Percentiles rank a stretch among this genome's conserved stretches.
These are phyloP conservation scores for Lonicera japonica DNA, from an alignment of 129 eudicot genomes.

Conservation along the genomic window DNA sequence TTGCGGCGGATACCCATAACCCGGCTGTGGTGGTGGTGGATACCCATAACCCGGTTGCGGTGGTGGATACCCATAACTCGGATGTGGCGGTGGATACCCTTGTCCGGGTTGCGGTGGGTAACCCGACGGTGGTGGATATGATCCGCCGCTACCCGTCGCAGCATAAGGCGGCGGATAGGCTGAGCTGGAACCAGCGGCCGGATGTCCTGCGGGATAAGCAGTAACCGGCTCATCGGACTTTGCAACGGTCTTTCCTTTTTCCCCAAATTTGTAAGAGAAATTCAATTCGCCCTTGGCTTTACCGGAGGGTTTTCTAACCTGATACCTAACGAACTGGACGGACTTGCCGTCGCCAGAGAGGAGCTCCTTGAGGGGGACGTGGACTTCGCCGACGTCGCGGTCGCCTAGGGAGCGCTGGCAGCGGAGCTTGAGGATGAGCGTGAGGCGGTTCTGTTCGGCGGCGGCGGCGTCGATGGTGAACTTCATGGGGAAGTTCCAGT, in stretches of 20 bases:
- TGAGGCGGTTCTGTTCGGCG: constrained; percentile 11
- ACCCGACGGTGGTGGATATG: constrained; percentile 1
- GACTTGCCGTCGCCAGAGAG: constrained; percentile 3
- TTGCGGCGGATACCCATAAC: constrained; percentile 4
- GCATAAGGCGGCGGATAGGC: constrained; percentile 11
- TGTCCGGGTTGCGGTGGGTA: not conserved
- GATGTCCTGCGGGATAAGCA: constrained; percentile 18
- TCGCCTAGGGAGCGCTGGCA: constrained; percentile 19
- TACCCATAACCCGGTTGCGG: constrained; percentile 25
- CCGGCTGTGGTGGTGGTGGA: constrained; percentile 11
- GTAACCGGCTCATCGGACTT: constrained; percentile 17
- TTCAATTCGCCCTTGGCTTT: constrained; percentile 22
- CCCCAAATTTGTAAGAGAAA: constrained; percentile 23
- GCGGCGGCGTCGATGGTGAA: constrained; percentile 20
- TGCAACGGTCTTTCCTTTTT: not conserved
- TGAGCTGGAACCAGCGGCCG: constrained; percentile 20
- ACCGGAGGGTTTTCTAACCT: constrained; percentile 21
- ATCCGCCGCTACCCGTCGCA: not conserved
- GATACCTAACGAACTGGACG: constrained; percentile 14
- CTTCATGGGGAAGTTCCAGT: constrained; percentile 25
- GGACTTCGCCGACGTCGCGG: constrained; percentile 28
- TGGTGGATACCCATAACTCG: constrained; percentile 15
- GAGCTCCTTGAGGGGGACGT: constrained; percentile 21
- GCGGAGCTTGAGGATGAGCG: constrained; percentile 15
- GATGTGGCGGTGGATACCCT: constrained; percentile 2